Base-by-base conservation (phyloP, 164 flowering plant genomes). In the Magnolia sinica region DNA sequence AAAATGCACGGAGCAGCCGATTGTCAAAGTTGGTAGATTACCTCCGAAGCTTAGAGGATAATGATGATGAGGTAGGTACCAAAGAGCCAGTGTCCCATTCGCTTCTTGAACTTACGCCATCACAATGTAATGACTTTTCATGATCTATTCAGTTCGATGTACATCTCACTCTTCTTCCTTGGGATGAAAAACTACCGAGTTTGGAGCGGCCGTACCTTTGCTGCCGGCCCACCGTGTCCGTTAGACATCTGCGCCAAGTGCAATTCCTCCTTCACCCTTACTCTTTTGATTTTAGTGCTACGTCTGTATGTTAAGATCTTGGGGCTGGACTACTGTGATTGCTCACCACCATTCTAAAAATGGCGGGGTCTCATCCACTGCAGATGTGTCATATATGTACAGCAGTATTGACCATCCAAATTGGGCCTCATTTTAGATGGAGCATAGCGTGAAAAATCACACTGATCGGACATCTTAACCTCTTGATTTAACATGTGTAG, bases 201-300 rank as follows among this genome's bases (percentile, higher is more conserved):
- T 81, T 95, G 88, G 80, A 84, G 79, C 83, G 79, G 72, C 97
- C 96, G 24, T 87, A 88, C 77, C 84, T 95, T 37, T 85, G 92
- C 78, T 90, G 98, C 89, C 88, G 84, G 61, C 91, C 90, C 8
- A 85, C 87, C 64, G 68, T 86, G 83, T 83, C 92, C 10, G 82
- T 92, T 51, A 77, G 79, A 80, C 89, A 87, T 51, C 78, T 93
- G 7, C 81, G 91, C 73, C 87, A 90, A 82, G 98, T 95, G 76
- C 77, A 73, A 29, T 64, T 70, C 82, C 70, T 70, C 66, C 63
- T 22, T 61, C 37, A 52, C 66, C 70, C 9, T 22, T 51, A 37
- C 37, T 18, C 9, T 24, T 73, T 72, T 6, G 63, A 24, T 70
- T 63, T 31, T 24, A 50, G 14, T 16, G 29, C 29, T 29, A 31